phyloP scores from a whole-genome alignment of 2,329 filamentous ascomycete species.

The Diaporthe aspalathi region DNA sequence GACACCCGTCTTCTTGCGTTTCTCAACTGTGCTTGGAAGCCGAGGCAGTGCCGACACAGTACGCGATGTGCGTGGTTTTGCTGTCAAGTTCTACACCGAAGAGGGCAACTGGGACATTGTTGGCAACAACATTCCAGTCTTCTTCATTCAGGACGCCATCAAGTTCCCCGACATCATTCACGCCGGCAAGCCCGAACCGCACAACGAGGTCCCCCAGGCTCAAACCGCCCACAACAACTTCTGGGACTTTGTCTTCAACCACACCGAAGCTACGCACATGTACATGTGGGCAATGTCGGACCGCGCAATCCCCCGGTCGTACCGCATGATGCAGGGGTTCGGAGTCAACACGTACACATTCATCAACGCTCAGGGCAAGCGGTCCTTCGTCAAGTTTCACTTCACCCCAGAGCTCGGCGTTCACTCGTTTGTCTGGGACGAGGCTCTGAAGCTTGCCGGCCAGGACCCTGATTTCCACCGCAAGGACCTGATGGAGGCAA shows the following conservation, averaged over 20 bases:
- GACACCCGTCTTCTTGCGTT: slow-evolving; percentile 77
- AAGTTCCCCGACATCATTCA: slow-evolving; percentile 78
- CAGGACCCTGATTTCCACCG: slow-evolving; percentile 86
- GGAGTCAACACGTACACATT: slow-evolving; percentile 84
- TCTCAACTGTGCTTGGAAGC: slow-evolving; percentile 82
- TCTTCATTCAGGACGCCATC: slow-evolving; percentile 81
- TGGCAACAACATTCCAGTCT: slow-evolving; percentile 80
- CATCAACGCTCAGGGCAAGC: slow-evolving; percentile 74
- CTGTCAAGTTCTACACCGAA: slow-evolving; percentile 80
- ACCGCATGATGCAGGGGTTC: slow-evolving; percentile 88
- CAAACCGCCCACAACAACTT: slow-evolving; percentile 80
- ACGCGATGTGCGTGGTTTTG: slow-evolving; percentile 85
- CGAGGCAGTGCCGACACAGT: slow-evolving; percentile 83
- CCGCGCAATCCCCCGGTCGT: slow-evolving; percentile 77
- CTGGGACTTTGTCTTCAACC: slow-evolving; percentile 78
- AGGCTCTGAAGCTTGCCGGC: slow-evolving; percentile 78
- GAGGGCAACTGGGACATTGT: slow-evolving; percentile 83
- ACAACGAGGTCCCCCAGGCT: slow-evolving; percentile 77
- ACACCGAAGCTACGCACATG: slow-evolving; percentile 81
- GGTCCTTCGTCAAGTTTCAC: slow-evolving; percentile 82
- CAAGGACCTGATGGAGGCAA: slow-evolving; percentile 80
- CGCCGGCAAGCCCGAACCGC: slow-evolving; percentile 75
- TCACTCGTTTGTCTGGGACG: slow-evolving; percentile 82
- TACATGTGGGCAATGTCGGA: slow-evolving; percentile 84
- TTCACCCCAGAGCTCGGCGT: slow-evolving; percentile 81